Base-by-base conservation (phyloP, 2,329 filamentous ascomycete genomes). In the Diplodia mutila region DNA sequence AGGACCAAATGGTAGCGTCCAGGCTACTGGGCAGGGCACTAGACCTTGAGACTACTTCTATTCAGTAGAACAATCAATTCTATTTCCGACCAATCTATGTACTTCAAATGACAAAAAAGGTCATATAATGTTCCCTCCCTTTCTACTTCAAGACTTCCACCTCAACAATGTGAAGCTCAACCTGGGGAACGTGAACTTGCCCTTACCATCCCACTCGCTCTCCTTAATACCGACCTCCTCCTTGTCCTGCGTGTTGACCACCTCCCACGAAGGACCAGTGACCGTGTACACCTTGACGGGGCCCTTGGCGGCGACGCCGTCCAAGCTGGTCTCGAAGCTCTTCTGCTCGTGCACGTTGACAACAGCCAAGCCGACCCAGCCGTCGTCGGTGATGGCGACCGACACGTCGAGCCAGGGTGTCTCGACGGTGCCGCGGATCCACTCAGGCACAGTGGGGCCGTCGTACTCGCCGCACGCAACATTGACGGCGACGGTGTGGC, bases 331-430 rank as follows among this genome's bases (percentile, higher is more conserved):
- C 69, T 85, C 82, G 65, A 90, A 88, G 67, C 84, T 86, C 69
- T 85, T 82, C 9, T 84, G 83, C 69, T 90, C 87, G 67, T 80
- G 77, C 23, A 92, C 85, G 75, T 95, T 95, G 18, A 93, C 90
- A 0, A 94, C 91, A 3, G 86, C 90, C 70, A 94, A 72, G 70
- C 83, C 90, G 1, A 90, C 82, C 64, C 81, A 85, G 0, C 90
- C 90, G 67, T 86, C 83, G 7, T 86, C 85, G 23, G 84, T 82
- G 5, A 89, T 72, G 1, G 84, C 81, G 2, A 89, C 90, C 70
- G 88, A 89, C 29, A 89, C 88, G 74, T 92, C 90, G 67, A 92
- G 76, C 82, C 86, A 93, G 8, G 91, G 89, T 7, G 89, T 90
- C 71, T 91, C 88, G 69, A 91, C 84, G 3, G 87, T 83, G 11